Base-by-base conservation (phyloP, 73 alveolate genomes). In the Paramecium sexaurelia region DNA sequence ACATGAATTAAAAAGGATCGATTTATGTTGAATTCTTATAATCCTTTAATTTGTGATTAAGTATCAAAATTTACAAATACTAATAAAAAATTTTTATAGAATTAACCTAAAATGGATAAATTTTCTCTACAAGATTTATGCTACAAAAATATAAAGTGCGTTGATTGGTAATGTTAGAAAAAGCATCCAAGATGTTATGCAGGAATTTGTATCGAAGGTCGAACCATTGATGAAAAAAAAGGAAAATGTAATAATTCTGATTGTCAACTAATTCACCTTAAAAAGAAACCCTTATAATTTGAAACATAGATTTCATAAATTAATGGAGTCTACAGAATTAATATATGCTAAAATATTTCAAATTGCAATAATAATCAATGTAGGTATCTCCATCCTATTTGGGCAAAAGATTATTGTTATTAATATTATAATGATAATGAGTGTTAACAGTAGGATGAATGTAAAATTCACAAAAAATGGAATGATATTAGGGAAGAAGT, bases 111-210 rank as follows among this genome's bases (percentile, higher is more conserved):
- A 22, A 51, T 51, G 67, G 67, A 51, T 2, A 3, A 51, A 2
- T 51, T 51, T 51, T 0, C 15, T 2, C 3, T 51, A 51, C 1
- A 51, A 51, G 67, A 51, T 15, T 4, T 61, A 11, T 61, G 83
- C 47, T 29, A 8, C 3, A 45, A 26, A 10, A 29, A 61, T 13
- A 61, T 11, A 13, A 13, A 61, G 7, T 61, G 83, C 26, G 2
- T 2, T 6, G 83, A 61, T 61, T 32, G 29, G 39, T 6, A 29
- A 19, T 61, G 83, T 61, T 10, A 61, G 43, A 61, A 61, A 61
- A 26, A 11, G 4, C 87, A 73, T 35, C 87, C 87, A 11, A 6
- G 87, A 2, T 73, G 87, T 39, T 73, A 33, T 33, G 55, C 87
- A 27, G 87, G 87, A 36, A 39, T 73, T 3, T 73, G 87, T 73